Conservation (phyloP, 345 rosid genomes). For the Linum trigynum region DNA sequence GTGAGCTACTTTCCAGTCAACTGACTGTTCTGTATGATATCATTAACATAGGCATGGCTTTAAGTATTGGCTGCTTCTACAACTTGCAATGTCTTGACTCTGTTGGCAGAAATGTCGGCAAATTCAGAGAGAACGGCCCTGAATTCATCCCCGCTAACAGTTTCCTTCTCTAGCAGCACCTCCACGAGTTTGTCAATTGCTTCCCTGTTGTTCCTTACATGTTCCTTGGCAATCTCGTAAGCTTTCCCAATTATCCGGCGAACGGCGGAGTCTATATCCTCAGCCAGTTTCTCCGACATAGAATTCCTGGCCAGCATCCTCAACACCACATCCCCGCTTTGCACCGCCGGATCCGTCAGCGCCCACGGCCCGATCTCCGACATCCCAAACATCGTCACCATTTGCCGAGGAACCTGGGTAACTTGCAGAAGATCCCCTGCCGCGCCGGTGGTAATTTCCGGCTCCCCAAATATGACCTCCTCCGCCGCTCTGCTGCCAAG, state of each 20-base stretch:
- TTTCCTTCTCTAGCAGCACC: conserved; percentile 60
- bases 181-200: conserved; percentile 72
- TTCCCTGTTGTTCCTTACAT: conserved; percentile 44
- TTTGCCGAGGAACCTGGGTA: conserved; percentile 48
- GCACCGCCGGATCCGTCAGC: conserved; percentile 40
- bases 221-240: conserved; percentile 48
- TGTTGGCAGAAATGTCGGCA: conserved; percentile 19
- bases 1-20: too few species aligned
- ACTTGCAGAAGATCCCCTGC: conserved; percentile 60
- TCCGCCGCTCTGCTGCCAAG: conserved; percentile 73
- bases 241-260: conserved; percentile 37
- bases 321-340: conserved; percentile 45
- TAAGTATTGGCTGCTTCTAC: too few species aligned
- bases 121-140: conserved; percentile 49
- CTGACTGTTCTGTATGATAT: too few species aligned
- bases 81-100: not conserved
- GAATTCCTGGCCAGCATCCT: conserved; percentile 58
- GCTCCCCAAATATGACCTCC: conserved; percentile 60
- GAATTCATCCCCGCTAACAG: conserved; percentile 57
- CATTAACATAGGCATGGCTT: too few species aligned
- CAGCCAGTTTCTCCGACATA: conserved; percentile 61
- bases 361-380: conserved; percentile 72
- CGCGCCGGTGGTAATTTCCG: conserved; percentile 64
- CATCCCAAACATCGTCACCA: conserved; percentile 77
- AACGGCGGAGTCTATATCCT: conserved; percentile 48